Evolutionary conservation across 306 rosid genomes (phyloP), one percentile per base, ranked within the genome.

Genomic region (Begonia fuchsioides): DNA sequence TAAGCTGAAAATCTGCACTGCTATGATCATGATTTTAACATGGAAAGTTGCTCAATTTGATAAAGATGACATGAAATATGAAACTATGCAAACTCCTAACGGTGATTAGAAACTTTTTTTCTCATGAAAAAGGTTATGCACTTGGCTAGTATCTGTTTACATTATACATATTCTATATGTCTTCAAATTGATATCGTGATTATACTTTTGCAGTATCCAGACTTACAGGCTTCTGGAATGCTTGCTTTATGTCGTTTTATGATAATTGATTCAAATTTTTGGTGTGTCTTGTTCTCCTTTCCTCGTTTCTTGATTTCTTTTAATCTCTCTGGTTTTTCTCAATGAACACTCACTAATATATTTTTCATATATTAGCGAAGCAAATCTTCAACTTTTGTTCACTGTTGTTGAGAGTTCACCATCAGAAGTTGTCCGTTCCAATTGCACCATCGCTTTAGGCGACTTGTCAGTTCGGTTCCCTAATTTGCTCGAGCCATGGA

Each of bases 381-480:
- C 77, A 68, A 84, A 88, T 67, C 97, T 88, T 69, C 97, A 88
- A 75, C 87, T 88, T 55, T 90, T 81, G 58, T 88, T 88, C 78
- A 88, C 97, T 5, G 95, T 79, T 47, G 90, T 75, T 52, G 97
- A 88, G 47, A 73, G 69, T 20, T 76, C 93, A 44, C 70, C 67
- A 13, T 88, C 97, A 54, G 97, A 88, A 63, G 68, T 57, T 39
- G 97, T 88, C 49, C 95, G 97, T 53, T 84, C 97, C 62, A 88
- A 88, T 58, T 84, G 97, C 66, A 78, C 90, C 40, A 84, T 88
- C 64, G 85, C 95, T 40, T 76, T 88, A 49, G 97, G 95, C 68
- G 97, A 88, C 58, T 71, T 88, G 58, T 90, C 95, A 49, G 97
- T 81, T 51, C 86, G 95, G 74, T 88, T 88, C 66, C 95, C 97